Evolutionary conservation across 164 flowering plant species (phyloP).

Genomic region (Malania oleifera): DNA sequence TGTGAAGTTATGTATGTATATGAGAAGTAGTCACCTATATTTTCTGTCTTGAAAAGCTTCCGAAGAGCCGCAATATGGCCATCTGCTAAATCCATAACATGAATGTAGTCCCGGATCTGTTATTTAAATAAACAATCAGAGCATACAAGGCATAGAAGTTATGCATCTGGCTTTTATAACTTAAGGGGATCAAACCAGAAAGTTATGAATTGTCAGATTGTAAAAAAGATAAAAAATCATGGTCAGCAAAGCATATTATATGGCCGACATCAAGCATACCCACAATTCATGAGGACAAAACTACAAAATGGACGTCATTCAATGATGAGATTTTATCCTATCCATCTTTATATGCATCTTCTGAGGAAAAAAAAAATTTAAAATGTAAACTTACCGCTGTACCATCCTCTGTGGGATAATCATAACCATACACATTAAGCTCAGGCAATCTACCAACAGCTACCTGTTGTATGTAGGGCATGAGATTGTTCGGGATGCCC

Average conservation of each 20-base stretch:
- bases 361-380: neutral
- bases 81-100: slow-evolving; percentile 85
- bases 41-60: slow-evolving; percentile 45
- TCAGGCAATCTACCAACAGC: slow-evolving; percentile 92
- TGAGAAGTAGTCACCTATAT: slow-evolving; percentile 43
- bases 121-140: neutral
- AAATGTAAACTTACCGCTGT: slow-evolving; percentile 57
- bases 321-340: neutral
- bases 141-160: neutral
- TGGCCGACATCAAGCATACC: neutral
- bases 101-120: slow-evolving; percentile 81
- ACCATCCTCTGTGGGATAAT: slow-evolving; percentile 91
- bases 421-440: slow-evolving; percentile 85
- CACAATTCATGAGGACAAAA: neutral
- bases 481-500: slow-evolving; percentile 92
- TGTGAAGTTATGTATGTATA: neutral
- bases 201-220: neutral
- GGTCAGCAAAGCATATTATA: neutral
- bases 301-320: neutral
- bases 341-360: neutral
- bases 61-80: slow-evolving; percentile 79
- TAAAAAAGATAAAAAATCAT: neutral
- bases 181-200: neutral
- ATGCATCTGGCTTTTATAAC: neutral
- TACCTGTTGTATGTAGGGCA: slow-evolving; percentile 95